phyloP scores from a whole-genome alignment of 2,329 filamentous ascomycete genomes.

The Pyrenochaeta sp. region DNA sequence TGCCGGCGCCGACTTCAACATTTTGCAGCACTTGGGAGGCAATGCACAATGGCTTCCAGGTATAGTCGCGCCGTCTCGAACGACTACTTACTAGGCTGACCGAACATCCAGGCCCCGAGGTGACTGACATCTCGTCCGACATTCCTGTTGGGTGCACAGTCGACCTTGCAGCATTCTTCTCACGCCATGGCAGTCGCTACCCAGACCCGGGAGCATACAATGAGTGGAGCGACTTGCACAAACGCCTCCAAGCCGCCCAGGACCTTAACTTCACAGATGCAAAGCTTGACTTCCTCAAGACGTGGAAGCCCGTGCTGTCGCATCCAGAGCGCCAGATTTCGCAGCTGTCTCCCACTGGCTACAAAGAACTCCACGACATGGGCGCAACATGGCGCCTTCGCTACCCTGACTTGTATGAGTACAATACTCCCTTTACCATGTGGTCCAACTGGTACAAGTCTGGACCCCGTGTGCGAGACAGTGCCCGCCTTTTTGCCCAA shows the following conservation, averaged over 20 bases:
- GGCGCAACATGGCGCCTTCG: constrained; percentile 59
- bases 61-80: constrained; percentile 1
- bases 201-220: constrained; percentile 68
- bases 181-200: constrained; percentile 70
- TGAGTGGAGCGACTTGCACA: constrained; percentile 58
- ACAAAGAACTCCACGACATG: constrained; percentile 67
- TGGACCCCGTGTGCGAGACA: constrained; percentile 66
- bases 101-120: constrained; percentile 61
- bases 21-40: constrained; percentile 49
- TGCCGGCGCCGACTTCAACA: constrained; percentile 38
- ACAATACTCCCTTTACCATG: constrained; percentile 62
- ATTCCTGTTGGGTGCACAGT: constrained; percentile 66
- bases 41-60: constrained; percentile 52
- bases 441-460: constrained; percentile 71
- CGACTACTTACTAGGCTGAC: background rate
- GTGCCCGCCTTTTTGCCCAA: constrained; percentile 67
- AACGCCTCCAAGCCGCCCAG: constrained; percentile 60
- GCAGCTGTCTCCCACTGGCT: constrained; percentile 68
- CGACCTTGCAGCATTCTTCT: constrained; percentile 68
- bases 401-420: constrained; percentile 60
- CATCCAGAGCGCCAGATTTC: constrained; percentile 65
- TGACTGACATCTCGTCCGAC: constrained; percentile 63
- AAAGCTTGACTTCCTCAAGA: constrained; percentile 63
- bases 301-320: constrained; percentile 67
- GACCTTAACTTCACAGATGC: constrained; percentile 63